Percentiles rank a stretch among this genome's conserved stretches.
phyloP scores from a whole-genome alignment of 2,329 filamentous ascomycete species.

The Tolypocladium ovalisporum region DNA sequence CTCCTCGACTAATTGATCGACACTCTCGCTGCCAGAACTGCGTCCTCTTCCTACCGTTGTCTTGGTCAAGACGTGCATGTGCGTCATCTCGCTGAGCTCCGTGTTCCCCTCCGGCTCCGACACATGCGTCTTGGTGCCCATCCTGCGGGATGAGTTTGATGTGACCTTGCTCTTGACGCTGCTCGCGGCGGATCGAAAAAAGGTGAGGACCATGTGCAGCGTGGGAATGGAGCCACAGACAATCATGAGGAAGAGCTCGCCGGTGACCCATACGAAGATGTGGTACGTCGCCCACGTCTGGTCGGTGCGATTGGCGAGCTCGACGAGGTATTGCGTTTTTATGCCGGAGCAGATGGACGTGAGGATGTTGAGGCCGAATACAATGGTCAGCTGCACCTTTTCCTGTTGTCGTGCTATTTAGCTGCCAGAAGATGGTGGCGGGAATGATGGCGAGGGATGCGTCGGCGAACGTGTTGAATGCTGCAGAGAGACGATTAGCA shows the following conservation, averaged over 20 bases:
- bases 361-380: constrained; percentile 12
- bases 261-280: constrained; percentile 12
- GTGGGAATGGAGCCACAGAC: constrained; percentile 11
- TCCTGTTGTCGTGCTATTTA: constrained; percentile 67
- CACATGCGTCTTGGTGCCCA: neutral
- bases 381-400: constrained; percentile 51
- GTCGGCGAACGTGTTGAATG: constrained; percentile 12
- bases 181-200: constrained; percentile 2
- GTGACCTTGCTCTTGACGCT: neutral
- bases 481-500: constrained; percentile 1
- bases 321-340: constrained; percentile 11
- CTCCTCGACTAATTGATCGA: constrained; percentile 5
- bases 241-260: constrained; percentile 13
- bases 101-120: neutral
- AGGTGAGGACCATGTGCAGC: constrained; percentile 7
- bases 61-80: constrained; percentile 7
- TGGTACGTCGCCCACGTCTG: constrained; percentile 11
- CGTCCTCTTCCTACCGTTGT: constrained; percentile 6
- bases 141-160: constrained; percentile 1
- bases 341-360: constrained; percentile 12
- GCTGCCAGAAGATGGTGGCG: constrained; percentile 48
- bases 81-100: constrained; percentile 4
- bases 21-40: neutral
- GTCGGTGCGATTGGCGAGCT: constrained; percentile 10
- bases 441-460: constrained; percentile 11